These are phyloP conservation scores for Clavulina sp. DNA, from an alignment of 768 basidiomycete species.

Conservation along the genomic window DNA sequence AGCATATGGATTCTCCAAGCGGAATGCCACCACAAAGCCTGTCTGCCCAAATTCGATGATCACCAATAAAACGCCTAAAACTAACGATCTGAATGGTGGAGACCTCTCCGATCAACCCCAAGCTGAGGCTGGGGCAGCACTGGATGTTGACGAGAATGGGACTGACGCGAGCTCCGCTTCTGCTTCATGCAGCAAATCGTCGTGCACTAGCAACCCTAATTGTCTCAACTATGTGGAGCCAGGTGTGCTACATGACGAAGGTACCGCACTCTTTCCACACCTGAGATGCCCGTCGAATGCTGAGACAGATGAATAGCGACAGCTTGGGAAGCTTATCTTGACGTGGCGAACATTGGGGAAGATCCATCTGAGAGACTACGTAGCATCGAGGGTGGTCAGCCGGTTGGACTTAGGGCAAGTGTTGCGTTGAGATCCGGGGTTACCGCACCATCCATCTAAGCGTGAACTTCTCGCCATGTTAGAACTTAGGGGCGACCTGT, in stretches of 20 bases:
- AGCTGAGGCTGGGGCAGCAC: slow-evolving; percentile 38
- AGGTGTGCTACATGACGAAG: slow-evolving; percentile 60
- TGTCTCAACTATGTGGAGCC: slow-evolving; percentile 83
- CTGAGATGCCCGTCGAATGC: too few species aligned
- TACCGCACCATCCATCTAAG: not conserved
- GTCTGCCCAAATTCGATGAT: slow-evolving; percentile 32
- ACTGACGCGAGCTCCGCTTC: slow-evolving; percentile 32
- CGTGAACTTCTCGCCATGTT: slow-evolving; percentile 1
- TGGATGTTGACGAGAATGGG: slow-evolving; percentile 46
- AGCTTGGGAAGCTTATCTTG: slow-evolving; percentile 33
- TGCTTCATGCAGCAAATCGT: slow-evolving; percentile 34
- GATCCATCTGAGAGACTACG: slow-evolving; percentile 30
- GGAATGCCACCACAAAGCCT: slow-evolving; percentile 17
- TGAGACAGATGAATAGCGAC: too few species aligned
- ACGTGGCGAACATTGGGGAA: slow-evolving; percentile 32
- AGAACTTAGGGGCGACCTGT: slow-evolving; percentile 96
- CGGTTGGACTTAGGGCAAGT: slow-evolving; percentile 60
- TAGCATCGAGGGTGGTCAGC: slow-evolving; percentile 35
- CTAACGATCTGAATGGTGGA: too few species aligned
- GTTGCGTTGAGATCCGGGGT: slow-evolving; percentile 5
- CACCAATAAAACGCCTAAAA: not conserved
- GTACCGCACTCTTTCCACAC: slow-evolving; percentile 25
- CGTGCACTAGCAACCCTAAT: slow-evolving; percentile 60
- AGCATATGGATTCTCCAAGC: slow-evolving; percentile 52
- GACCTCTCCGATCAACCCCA: slow-evolving; percentile 9